Base-by-base conservation (phyloP, 495 filamentous ascomycete species). In the Coniosporium apollinis region DNA sequence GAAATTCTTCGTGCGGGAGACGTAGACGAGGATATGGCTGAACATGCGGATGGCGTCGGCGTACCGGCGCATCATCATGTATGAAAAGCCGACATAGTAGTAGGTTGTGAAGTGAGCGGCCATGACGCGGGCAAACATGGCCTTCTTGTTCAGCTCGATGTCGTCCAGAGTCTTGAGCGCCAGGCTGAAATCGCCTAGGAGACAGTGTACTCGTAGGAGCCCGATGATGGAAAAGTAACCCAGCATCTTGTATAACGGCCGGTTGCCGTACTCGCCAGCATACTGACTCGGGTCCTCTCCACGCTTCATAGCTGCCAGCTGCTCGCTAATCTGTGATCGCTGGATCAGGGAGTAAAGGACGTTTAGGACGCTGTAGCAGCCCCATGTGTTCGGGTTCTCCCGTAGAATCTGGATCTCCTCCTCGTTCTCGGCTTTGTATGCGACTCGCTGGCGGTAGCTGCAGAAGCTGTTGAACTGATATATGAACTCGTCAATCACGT, bases 51-150 rank as follows among this genome's bases (percentile, higher is more conserved):
- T 94, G 57, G 89, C 89, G 55, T 97, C 89, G 61, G 82, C 83
- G 53, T 97, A 97, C 53, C 89, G 81, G 58, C 87, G 84, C 82
- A 94, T 86, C 89, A 97, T 97, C 89, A 97, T 96, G 74, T 97
- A 97, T 47, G 82, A 91, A 74, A 97, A 96, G 37, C 89, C 89
- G 45, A 96, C 87, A 56, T 96, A 97, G 74, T 97, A 97, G 71
- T 97, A 97, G 41, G 89, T 97, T 33, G 87, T 94, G 67, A 97
- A 96, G 64, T 97, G 91, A 36, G 89, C 89, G 33, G 89, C 91
- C 89, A 96, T 96, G 50, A 96, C 91, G 34, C 91, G 81, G 43
- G 89, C 89, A 58, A 97, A 97, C 81, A 94, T 94, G 45, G 91
- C 87, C 67, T 96, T 96, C 74, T 96, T 96, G 70, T 94, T 96